Percentiles rank a stretch among this genome's conserved stretches.
phyloP scores from a whole-genome alignment of 2,329 filamentous ascomycete species.

The Fusarium compactum region DNA sequence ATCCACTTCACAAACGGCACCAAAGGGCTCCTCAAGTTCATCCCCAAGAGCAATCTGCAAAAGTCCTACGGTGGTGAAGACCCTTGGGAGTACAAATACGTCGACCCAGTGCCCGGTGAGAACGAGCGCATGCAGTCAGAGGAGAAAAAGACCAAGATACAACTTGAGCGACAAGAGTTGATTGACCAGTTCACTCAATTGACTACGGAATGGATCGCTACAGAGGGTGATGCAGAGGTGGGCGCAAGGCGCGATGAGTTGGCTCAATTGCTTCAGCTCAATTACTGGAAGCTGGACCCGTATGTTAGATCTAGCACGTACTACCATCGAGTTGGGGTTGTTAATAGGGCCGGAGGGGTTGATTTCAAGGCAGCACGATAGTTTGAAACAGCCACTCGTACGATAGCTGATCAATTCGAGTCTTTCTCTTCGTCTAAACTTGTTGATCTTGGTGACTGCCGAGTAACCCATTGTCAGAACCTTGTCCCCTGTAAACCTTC shows the following conservation, averaged over 20 bases:
- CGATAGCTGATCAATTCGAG: not conserved
- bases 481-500: not conserved
- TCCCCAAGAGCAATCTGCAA: slow-evolving; percentile 66
- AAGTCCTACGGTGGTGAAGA: slow-evolving; percentile 76
- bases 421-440: not conserved
- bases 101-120: slow-evolving; percentile 70
- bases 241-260: slow-evolving; percentile 58
- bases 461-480: not conserved
- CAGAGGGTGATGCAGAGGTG: not conserved
- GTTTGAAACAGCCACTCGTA: not conserved
- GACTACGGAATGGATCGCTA: slow-evolving; percentile 31
- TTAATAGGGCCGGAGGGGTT: slow-evolving; percentile 29
- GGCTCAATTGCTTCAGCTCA: slow-evolving; percentile 64
- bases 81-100: slow-evolving; percentile 73
- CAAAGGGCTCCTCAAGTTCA: slow-evolving; percentile 71
- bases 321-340: slow-evolving; percentile 37
- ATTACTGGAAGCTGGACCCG: slow-evolving; percentile 79
- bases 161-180: slow-evolving; percentile 64
- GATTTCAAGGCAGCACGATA: slow-evolving; percentile 40
- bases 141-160: slow-evolving; percentile 59
- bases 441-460: not conserved
- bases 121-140: slow-evolving; percentile 59
- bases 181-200: slow-evolving; percentile 65
- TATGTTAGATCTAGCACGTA: slow-evolving; percentile 67
- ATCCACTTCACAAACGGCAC: slow-evolving; percentile 75